These are phyloP conservation scores for Spergularia bocconei DNA, from an alignment of 148 eudicot species.

Conservation along the genomic window DNA sequence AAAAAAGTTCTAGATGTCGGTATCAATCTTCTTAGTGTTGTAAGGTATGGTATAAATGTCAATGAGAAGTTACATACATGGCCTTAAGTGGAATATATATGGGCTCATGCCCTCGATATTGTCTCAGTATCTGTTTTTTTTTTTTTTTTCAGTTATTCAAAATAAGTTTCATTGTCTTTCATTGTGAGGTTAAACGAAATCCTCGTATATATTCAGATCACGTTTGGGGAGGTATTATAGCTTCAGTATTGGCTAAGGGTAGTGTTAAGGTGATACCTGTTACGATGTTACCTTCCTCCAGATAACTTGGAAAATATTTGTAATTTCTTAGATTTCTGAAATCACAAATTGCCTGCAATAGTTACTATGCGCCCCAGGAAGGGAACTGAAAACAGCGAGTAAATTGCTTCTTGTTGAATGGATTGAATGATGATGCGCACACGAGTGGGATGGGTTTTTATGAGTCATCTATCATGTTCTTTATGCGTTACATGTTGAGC, in stretches of 20 bases:
- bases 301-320: too few relatives aligned
- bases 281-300: too few relatives aligned
- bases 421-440: not conserved
- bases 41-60: not conserved
- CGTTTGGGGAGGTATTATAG: too few relatives aligned
- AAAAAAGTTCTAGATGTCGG: not conserved
- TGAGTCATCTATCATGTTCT: not conserved
- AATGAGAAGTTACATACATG: not conserved
- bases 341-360: conserved; percentile 9
- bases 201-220: too few relatives aligned
- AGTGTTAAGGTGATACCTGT: too few relatives aligned
- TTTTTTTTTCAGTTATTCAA: not conserved
- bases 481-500: not conserved
- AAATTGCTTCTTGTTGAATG: not conserved
- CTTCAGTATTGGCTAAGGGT: too few relatives aligned
- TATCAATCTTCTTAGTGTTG: not conserved
- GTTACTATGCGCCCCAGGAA: not conserved
- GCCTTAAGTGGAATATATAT: not conserved
- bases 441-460: not conserved
- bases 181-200: too few relatives aligned
- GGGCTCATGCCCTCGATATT: too few relatives aligned
- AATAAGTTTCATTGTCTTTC: not conserved
- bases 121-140: not conserved
- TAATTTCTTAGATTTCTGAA: not conserved
- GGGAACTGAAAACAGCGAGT: not conserved